Base-by-base conservation (phyloP, 306 rosid genomes). In the Lathyrus aphaca region DNA sequence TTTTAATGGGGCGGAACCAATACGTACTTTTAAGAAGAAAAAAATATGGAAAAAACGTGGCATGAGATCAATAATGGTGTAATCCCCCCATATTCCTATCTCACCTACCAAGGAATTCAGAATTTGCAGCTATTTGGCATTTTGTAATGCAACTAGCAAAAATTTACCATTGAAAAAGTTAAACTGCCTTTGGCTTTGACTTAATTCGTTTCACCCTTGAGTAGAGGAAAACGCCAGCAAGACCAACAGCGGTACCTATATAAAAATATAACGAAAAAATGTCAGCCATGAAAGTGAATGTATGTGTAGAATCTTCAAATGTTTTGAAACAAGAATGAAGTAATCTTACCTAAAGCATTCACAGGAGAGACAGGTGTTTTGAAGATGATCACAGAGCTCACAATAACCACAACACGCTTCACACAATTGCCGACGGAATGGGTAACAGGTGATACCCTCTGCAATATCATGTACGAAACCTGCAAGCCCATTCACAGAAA, bases 381-480 rank as follows among this genome's bases (percentile, higher is more conserved):
- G 88, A 95, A 95, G 87, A 95, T 89, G 81, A 95, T 74, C 69
- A 95, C 97, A 67, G 99, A 95, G 93, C 99, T 95, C 70, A 95
- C 95, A 6, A 95, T 95, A 80, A 95, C 99, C 82, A 87, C 99
- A 73, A 95, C 99, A 56, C 99, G 88, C 93, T 95, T 95, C 83
- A 95, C 99, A 68, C 99, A 95, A 51, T 95, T 95, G 8, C 99
- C 97, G 0, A 91, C 99, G 0, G 97, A 95, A 86, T 95, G 99
- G 51, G 97, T 95, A 69, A 95, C 99, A 25, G 99, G 99, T 25
- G 99, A 95, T 77, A 95, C 99, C 88, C 99, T 89, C 77, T 84
- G 89, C 89, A 95, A 86, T 80, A 95, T 91, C 99, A 95, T 95
- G 42, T 95, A 91, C 10, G 99, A 91, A 75, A 95, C 99, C 99